Evolutionary conservation across 768 basidiomycete species (phyloP), one percentile per base, ranked within the genome.

Genomic region (Mycena albidolilacea): DNA sequence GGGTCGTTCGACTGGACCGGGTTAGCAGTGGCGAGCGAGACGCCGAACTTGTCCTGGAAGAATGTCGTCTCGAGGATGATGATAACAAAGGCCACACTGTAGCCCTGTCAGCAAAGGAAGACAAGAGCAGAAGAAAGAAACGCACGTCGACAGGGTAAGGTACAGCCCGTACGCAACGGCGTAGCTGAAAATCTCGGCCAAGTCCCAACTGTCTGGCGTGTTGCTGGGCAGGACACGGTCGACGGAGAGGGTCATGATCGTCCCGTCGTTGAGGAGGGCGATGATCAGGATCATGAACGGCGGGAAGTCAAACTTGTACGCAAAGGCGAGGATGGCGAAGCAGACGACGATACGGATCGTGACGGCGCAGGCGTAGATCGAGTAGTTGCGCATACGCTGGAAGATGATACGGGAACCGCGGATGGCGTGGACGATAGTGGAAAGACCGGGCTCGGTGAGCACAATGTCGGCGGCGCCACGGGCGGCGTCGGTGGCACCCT

Each of bases 201-300:
- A 83, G 81, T 99, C 96, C 97, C 97, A 99, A 77, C 92, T 92
- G 82, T 99, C 97, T 4, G 97, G 97, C 15, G 93, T 93, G 84
- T 87, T 92, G 46, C 95, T 97, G 23, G 97, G 97, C 77, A 99
- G 84, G 68, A 98, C 97, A 80, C 97, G 95, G 83, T 99, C 97
- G 54, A 97, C 93, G 7, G 94, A 95, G 70, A 98, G 89, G 8
- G 97, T 99, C 97, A 99, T 98, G 89, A 99, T 98, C 74, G 97
- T 98, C 81, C 97, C 97, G 81, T 99, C 97, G 83, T 99, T 99
- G 77, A 98, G 87, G 46, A 98, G 89, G 70, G 97, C 97, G 76
- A 99, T 97, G 83, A 98, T 95, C 82, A 99, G 93, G 77, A 99
- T 92, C 97, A 98, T 99, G 91, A 99, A 99, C 14, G 97, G 96